Percentiles rank a stretch among this genome's conserved stretches.
Conservation (phyloP, 768 basidiomycete genomes). For the Pleurotus salmoneostramineus region DNA sequence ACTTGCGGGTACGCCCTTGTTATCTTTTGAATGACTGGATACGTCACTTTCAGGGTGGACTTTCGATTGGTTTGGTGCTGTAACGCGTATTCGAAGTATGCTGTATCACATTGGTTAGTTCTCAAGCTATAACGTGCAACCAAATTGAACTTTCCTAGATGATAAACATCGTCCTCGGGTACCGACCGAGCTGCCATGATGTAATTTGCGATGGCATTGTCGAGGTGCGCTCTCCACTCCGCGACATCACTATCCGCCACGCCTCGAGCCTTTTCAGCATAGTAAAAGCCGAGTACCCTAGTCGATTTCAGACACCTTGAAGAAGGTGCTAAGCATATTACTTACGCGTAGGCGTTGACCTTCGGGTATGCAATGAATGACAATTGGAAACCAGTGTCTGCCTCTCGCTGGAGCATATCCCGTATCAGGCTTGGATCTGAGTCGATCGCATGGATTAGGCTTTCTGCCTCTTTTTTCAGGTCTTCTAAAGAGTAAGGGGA, state of each 20-base stretch:
- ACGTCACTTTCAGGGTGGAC: conserved; percentile 16
- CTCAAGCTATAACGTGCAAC: too few relatives aligned
- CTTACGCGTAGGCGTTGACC: conserved; percentile 26
- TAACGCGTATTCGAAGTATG: conserved; percentile 25
- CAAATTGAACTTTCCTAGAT: background rate
- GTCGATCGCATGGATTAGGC: conserved; percentile 24
- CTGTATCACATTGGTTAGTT: background rate
- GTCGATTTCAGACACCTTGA: too few relatives aligned
- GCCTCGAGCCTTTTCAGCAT: background rate
- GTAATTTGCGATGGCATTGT: background rate
- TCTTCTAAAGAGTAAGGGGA: conserved; percentile 19
- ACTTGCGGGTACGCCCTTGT: conserved; percentile 17
- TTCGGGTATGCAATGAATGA: conserved; percentile 38
- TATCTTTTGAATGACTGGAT: conserved; percentile 19
- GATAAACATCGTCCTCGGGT: background rate
- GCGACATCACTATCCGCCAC: background rate
- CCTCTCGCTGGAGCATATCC: background rate
- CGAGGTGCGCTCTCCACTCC: background rate
- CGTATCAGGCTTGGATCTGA: background rate
- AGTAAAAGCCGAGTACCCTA: conserved; percentile 22
- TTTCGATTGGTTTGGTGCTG: conserved; percentile 24
- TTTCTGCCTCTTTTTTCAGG: conserved; percentile 25
- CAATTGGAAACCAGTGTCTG: conserved; percentile 24
- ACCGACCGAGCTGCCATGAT: background rate
- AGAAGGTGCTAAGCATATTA: background rate